A percentile compares a stretch with the other conserved stretches of the same genome.
These are phyloP conservation scores for Aspergillus baeticus DNA, from an alignment of 495 filamentous ascomycete genomes.

Conservation along the genomic window DNA sequence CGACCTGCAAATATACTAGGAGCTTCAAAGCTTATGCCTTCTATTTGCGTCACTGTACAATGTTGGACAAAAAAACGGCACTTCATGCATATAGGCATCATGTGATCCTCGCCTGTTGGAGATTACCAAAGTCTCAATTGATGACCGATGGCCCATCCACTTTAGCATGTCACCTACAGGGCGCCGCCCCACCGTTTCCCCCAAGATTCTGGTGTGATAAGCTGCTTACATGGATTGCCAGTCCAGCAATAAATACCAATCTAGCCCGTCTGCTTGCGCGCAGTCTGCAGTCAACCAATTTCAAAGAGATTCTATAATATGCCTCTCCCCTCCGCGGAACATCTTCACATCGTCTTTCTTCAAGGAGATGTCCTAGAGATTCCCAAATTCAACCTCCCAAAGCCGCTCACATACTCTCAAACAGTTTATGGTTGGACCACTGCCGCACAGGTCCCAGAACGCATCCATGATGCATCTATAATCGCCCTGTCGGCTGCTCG, in stretches of 20 bases:
- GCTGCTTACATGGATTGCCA: not conserved
- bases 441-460: slow-evolving; percentile 33
- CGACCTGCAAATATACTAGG: not conserved
- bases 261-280: not conserved
- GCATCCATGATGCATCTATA: slow-evolving; percentile 50
- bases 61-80: too few relatives aligned
- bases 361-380: slow-evolving; percentile 21
- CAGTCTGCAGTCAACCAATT: not conserved
- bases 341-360: slow-evolving; percentile 26
- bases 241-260: not conserved
- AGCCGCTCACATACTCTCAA: slow-evolving; percentile 19
- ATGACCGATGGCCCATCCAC: too few relatives aligned
- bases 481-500: slow-evolving; percentile 40
- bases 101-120: too few relatives aligned
- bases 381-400: slow-evolving; percentile 20
- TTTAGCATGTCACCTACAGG: not conserved
- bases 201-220: too few relatives aligned
- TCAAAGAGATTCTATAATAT: not conserved
- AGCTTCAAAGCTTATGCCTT: not conserved
- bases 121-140: too few relatives aligned
- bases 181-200: not conserved
- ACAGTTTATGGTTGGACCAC: slow-evolving; percentile 19
- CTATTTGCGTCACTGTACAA: not conserved
- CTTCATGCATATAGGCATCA: not conserved
- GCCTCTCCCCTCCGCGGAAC: slow-evolving; percentile 11